Conservation (phyloP, 805 yeast genomes). For the Pichia thaimueangensis region DNA sequence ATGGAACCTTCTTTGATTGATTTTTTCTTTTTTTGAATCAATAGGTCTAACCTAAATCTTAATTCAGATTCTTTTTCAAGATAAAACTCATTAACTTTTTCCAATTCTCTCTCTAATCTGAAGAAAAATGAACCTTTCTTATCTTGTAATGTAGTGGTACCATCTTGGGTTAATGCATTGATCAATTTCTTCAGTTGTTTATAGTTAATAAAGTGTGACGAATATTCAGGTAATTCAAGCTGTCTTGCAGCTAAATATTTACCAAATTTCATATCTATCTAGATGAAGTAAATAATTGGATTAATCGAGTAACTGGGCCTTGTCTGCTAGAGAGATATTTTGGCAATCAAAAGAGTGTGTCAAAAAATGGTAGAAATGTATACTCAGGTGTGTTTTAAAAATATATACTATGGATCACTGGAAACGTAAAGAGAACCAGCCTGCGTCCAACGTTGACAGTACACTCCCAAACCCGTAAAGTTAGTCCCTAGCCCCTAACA, state of each 20-base stretch:
- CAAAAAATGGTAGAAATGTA: too few species aligned
- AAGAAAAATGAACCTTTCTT: conserved; percentile 88
- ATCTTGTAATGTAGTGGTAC: conserved; percentile 57
- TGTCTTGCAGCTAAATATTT: conserved; percentile 92
- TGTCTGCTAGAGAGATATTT: too few species aligned
- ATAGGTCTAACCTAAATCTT: conserved; percentile 67
- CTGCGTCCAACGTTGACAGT: too few species aligned
- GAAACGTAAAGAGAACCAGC: too few species aligned
- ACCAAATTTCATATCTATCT: conserved; percentile 68
- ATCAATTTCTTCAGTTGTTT: conserved; percentile 89
- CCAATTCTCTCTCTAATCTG: conserved; percentile 87
- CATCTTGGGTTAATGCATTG: conserved; percentile 51
- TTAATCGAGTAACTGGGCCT: too few species aligned
- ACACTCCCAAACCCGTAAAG: too few species aligned
- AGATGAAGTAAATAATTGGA: too few species aligned
- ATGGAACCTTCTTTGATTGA: conserved; percentile 35
- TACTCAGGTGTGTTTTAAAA: too few species aligned
- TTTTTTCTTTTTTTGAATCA: conserved; percentile 58
- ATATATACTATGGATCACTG: too few species aligned
- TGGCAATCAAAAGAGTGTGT: too few species aligned
- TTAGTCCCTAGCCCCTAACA: too few species aligned
- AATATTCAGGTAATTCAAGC: conserved; percentile 90
- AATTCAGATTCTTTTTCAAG: conserved; percentile 87
- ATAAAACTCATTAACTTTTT: conserved; percentile 90
- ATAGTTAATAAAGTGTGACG: conserved; percentile 89